phyloP scores from a whole-genome alignment of 805 yeast species.

The Diddensiella caesifluorescens region DNA sequence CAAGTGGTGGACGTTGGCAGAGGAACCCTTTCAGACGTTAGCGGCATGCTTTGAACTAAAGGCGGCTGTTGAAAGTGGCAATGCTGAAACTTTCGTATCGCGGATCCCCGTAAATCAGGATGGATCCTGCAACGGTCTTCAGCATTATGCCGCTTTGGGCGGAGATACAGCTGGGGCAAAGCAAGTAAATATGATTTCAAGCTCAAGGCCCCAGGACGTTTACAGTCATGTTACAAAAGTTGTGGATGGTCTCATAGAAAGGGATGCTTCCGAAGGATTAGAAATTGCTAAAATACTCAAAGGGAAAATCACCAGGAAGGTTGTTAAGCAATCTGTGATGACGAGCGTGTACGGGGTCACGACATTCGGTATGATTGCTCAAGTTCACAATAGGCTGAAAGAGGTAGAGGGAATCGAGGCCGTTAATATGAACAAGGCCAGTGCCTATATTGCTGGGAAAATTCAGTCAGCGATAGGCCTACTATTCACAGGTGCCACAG shows the following conservation, averaged over 20 bases:
- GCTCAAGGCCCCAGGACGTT: constrained; percentile 49
- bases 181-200: constrained; percentile 53
- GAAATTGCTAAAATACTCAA: constrained; percentile 38
- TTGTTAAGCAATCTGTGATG: constrained; percentile 96
- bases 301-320: constrained; percentile 70
- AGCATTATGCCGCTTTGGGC: constrained; percentile 64
- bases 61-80: constrained; percentile 38
- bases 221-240: constrained; percentile 49
- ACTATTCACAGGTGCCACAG: constrained; percentile 83
- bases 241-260: constrained; percentile 42
- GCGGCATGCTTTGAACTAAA: constrained; percentile 50
- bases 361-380: constrained; percentile 85
- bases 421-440: constrained; percentile 8
- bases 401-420: not conserved
- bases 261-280: constrained; percentile 17
- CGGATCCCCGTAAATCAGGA: constrained; percentile 58
- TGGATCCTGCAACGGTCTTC: constrained; percentile 63
- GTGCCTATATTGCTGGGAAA: constrained; percentile 65
- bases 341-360: constrained; percentile 98
- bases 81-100: constrained; percentile 45
- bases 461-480: constrained; percentile 80
- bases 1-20: constrained; percentile 46
- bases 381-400: constrained; percentile 70
- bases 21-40: constrained; percentile 58
- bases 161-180: constrained; percentile 59